Conservation (phyloP, 176 grass and related monocot genomes). For the Carex parvula region DNA sequence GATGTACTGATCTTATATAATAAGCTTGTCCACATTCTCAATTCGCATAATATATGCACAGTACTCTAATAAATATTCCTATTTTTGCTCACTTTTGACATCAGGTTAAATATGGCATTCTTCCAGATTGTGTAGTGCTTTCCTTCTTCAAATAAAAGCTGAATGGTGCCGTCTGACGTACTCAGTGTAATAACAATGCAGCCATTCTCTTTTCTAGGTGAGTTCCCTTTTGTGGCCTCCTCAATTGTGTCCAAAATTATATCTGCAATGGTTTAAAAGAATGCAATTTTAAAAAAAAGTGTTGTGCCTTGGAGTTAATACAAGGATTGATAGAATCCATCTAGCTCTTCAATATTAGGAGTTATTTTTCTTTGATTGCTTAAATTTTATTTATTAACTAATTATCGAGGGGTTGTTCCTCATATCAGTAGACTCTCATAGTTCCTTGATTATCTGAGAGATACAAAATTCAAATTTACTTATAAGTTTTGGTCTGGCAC, state of each 20-base stretch:
- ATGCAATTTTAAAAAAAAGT: constrained; percentile 5
- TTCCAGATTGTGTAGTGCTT: constrained; percentile 46
- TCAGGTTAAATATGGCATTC: constrained; percentile 38
- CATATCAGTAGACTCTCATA: neutral
- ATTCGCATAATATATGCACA: constrained; percentile 5
- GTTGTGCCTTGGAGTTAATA: neutral
- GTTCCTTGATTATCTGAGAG: neutral
- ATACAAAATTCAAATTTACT: neutral
- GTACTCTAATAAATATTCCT: constrained; percentile 23
- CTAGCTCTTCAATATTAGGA: too few species aligned
- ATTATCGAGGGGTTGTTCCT: neutral
- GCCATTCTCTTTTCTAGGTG: constrained; percentile 25
- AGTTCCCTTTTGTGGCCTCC: constrained; percentile 25
- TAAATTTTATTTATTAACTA: neutral
- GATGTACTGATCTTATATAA: neutral
- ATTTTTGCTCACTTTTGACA: constrained; percentile 12
- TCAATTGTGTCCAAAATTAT: constrained; percentile 39
- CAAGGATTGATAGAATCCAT: constrained; percentile 13
- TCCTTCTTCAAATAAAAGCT: constrained; percentile 48
- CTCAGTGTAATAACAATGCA: constrained; percentile 31
- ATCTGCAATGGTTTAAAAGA: constrained; percentile 26
- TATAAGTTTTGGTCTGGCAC: constrained; percentile 4
- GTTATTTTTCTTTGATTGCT: too few species aligned
- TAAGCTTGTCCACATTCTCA: constrained; percentile 15
- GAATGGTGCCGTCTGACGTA: constrained; percentile 45